A percentile compares a stretch with the other conserved stretches of the same genome.
These are phyloP conservation scores for Colletotrichum sp. DNA, from an alignment of 2,329 filamentous ascomycete genomes.

Conservation along the genomic window DNA sequence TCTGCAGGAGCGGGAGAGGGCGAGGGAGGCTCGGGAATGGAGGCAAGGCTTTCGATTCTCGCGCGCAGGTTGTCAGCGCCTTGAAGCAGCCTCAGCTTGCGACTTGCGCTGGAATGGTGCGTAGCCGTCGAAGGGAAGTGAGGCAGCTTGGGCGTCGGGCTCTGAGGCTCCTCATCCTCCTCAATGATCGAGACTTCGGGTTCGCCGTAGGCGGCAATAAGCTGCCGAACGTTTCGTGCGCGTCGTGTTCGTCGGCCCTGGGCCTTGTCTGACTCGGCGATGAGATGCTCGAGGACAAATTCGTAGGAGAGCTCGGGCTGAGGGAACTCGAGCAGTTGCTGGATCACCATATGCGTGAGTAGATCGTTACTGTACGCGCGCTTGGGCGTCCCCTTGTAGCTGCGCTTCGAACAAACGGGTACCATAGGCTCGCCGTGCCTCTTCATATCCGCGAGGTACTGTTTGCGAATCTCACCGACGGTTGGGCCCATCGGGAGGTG, in stretches of 20 bases:
- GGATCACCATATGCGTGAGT: slow-evolving; percentile 9
- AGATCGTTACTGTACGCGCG: slow-evolving; percentile 13
- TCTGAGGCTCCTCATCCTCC: slow-evolving; percentile 17
- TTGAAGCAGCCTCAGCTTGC: neutral
- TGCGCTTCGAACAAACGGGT: neutral
- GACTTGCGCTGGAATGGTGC: slow-evolving; percentile 4
- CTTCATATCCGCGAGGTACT: neutral
- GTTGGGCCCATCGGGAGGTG: neutral
- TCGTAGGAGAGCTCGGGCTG: slow-evolving; percentile 15
- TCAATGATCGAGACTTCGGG: slow-evolving; percentile 11
- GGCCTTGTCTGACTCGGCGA: slow-evolving; percentile 1
- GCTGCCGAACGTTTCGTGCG: slow-evolving; percentile 8
- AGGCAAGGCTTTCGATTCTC: neutral
- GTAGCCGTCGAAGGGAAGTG: slow-evolving; percentile 18
- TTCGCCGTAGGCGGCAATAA: slow-evolving; percentile 9
- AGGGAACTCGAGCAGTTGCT: slow-evolving; percentile 4
- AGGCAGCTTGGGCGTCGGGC: slow-evolving; percentile 5
- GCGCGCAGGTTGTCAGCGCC: neutral
- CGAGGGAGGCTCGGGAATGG: neutral
- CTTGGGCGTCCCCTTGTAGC: slow-evolving; percentile 4
- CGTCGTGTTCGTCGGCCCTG: neutral
- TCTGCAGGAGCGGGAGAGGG: neutral
- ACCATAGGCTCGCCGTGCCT: slow-evolving; percentile 1
- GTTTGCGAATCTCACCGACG: neutral
- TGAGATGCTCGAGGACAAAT: slow-evolving; percentile 7